These are phyloP conservation scores for Cordyceps farinosa DNA, from an alignment of 2,329 filamentous ascomycete genomes.

Conservation along the genomic window DNA sequence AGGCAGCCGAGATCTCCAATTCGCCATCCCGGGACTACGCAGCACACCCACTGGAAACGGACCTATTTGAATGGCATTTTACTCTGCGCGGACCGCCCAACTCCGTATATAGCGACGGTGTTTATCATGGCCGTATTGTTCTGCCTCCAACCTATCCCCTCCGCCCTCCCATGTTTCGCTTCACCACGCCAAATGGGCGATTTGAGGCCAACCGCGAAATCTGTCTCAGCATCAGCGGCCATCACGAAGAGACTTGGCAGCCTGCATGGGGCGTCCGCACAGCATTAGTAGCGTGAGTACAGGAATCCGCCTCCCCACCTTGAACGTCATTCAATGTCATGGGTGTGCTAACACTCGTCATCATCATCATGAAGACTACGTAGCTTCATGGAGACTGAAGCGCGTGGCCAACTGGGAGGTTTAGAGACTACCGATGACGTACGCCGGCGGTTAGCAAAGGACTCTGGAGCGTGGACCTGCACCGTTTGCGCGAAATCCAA, in stretches of 20 bases:
- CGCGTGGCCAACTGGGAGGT: constrained; percentile 84
- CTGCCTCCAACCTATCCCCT: constrained; percentile 87
- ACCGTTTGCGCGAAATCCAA: constrained; percentile 67
- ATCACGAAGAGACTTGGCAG: constrained; percentile 98
- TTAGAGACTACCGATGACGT: constrained; percentile 70
- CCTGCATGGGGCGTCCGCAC: constrained; percentile 96
- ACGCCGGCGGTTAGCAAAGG: constrained; percentile 64
- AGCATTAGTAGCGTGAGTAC: constrained; percentile 61
- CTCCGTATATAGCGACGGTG: constrained; percentile 72
- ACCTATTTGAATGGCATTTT: constrained; percentile 99
- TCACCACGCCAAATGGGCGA: constrained; percentile 83
- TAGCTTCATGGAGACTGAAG: constrained; percentile 90
- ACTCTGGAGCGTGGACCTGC: constrained; percentile 67
- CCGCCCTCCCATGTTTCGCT: constrained; percentile 91
- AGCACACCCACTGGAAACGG: constrained; percentile 78
- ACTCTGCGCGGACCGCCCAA: constrained; percentile 85
- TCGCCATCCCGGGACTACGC: constrained; percentile 81
- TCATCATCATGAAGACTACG: constrained; percentile 49
- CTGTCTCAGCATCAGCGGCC: constrained; percentile 86
- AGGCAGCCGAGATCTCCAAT: constrained; percentile 80
- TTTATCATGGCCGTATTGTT: constrained; percentile 94
- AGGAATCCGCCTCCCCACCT: not conserved
- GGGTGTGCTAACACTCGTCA: not conserved
- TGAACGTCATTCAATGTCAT: not conserved
- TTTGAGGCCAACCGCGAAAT: constrained; percentile 98